Base-by-base conservation (phyloP, 2,329 filamentous ascomycete species). In the Ceratocystis alfenasii region DNA sequence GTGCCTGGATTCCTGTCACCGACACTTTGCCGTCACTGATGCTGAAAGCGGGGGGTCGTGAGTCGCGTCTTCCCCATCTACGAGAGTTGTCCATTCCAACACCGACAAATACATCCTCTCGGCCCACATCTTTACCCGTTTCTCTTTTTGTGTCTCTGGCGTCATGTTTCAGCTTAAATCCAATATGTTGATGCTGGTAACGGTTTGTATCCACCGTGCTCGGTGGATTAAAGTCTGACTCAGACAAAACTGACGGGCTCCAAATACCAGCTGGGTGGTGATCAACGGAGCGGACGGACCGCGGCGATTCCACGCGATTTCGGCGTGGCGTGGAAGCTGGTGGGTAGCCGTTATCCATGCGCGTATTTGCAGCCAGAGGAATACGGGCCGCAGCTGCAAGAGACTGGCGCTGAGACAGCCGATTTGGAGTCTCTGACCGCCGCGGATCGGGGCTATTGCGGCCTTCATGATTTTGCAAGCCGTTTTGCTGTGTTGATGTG, bases 141-240 rank as follows among this genome's bases (percentile, higher is more conserved):
- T 36, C 30, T 60, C 60, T 60, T 65, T 50, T 28, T 41, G 44
- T 7, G 28, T 57, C 53, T 28, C 53, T 33, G 25, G 55, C 8
- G 25, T 59, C 55, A 45, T 46, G 28, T 20, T 50, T 63, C 15
- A 25, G 45, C 45, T 63, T 63, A 7, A 15, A 8, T 17, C 28
- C 62, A 15, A 45, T 15, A 5, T 63, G 28, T 10, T 57, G 45
- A 28, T 65, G 33, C 20, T 62, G 66, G 22, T 65, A 65, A 3
- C 59, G 63, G 12, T 60, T 65, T n/a, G 60, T 63, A 22, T 63
- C 60, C 30, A 67, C 60, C 22, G 68, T 69, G 45, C 62, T 63
- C 3, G 68, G 68, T 2, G 68, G 67, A 20, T 69, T 69, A 50
- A 69, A 69, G 33, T 69, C 68, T 6, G 68, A 69, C 33, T 69